These are phyloP conservation scores for Allium fistulosum DNA, from an alignment of 106 monocot species.

Conservation along the genomic window DNA sequence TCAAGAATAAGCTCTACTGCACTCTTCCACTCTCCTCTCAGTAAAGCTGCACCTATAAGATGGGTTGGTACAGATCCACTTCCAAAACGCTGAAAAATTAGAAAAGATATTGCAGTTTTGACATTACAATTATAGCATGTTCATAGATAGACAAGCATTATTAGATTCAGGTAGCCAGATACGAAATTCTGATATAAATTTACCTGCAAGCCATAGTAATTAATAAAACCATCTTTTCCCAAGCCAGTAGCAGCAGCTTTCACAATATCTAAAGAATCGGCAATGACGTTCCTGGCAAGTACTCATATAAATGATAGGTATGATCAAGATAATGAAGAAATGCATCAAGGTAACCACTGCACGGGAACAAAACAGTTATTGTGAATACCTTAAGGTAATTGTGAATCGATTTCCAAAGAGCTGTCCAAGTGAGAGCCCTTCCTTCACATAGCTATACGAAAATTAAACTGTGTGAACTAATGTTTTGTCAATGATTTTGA, in stretches of 20 bases:
- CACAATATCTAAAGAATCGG: conserved; percentile 67
- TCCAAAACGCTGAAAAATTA: conserved; percentile 78
- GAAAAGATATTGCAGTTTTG: no score
- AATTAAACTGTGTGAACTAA: not conserved
- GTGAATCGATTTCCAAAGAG: conserved; percentile 88
- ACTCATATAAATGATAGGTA: no score
- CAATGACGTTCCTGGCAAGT: conserved; percentile 59
- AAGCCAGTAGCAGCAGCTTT: conserved; percentile 66
- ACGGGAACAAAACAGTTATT: not conserved
- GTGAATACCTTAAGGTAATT: conserved; percentile 76
- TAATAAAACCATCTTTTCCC: conserved; percentile 82
- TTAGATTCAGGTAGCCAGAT: no score
- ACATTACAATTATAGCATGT: no score
- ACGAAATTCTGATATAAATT: no score
- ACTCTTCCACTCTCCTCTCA: conserved; percentile 88
- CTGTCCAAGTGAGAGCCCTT: conserved; percentile 92
- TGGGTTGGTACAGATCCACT: conserved; percentile 98
- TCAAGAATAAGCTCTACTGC: conserved; percentile 83
- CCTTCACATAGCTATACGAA: conserved; percentile 57
- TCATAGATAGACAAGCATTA: no score
- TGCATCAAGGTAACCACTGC: not conserved
- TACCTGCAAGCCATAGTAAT: conserved; percentile 95
- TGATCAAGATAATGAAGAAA: no score
- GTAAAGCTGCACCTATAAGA: conserved; percentile 79
- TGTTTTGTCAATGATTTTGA: not conserved